Evolutionary conservation across 768 basidiomycete species (phyloP), one percentile per base, ranked within the genome.

Genomic region (Ephemerocybe angulata): DNA sequence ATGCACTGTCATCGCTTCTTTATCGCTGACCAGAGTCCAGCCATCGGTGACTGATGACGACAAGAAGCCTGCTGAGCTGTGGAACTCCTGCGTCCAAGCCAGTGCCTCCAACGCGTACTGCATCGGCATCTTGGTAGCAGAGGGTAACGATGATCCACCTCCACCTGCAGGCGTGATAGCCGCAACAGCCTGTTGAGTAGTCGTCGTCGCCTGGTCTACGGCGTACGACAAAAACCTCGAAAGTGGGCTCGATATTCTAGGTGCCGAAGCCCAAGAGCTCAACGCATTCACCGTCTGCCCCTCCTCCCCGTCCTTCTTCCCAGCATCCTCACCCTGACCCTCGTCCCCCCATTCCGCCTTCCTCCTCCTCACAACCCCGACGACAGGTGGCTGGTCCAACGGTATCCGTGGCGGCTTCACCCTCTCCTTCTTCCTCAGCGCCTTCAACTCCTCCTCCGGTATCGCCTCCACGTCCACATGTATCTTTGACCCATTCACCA

Each of bases 381-480:
- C 72, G 2, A 93, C 90, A 3, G 87, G 91, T 0, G 94, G 95
- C 61, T 95, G 94, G 68, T 99, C 97, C 19, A 99, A 78, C 3
- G 97, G 95, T 50, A 95, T 86, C 30, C 96, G 83, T 3, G 76
- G 73, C 3, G 93, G 91, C 68, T 92, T 92, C 47, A 93, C 76
- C 8, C 96, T 83, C 70, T 95, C 98, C 75, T 84, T 83, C 69
- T 87, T 90, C 64, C 82, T 76, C 40, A 97, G 76, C 4, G 80
- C 70, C 75, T 95, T 93, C 62, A 95, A 83, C 69, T 98, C 95
- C 24, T 80, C 75, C 53, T 96, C 93, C 0, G 87, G 79, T 19
- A 99, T 76, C 53, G 95, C 93, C 65, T 97, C 94, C 27, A 88
- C 79, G 62, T 98, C 96, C 21, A 98, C 87, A 43, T 80, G 78